Evolutionary conservation across 2,329 filamentous ascomycete genomes (phyloP).

Genomic region (Bipolaris sorokiniana): DNA sequence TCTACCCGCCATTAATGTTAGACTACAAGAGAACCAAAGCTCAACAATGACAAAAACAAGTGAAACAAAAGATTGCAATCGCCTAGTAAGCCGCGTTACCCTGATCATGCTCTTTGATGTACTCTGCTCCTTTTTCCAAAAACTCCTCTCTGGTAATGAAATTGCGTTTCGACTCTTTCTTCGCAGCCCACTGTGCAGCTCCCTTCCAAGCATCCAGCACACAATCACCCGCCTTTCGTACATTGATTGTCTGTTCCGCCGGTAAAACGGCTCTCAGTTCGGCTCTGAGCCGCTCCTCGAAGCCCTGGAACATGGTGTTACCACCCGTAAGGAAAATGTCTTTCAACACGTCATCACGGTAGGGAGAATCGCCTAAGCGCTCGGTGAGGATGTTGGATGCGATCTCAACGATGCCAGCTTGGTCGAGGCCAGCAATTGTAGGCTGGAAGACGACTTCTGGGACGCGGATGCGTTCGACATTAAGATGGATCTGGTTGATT

Average conservation of each 20-base stretch:
- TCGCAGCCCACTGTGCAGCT: conserved; percentile 80
- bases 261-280: conserved; percentile 74
- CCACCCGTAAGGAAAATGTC: conserved; percentile 97
- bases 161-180: conserved; percentile 64
- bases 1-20: not conserved
- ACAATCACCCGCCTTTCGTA: conserved; percentile 77
- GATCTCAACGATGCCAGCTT: conserved; percentile 92
- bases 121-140: conserved; percentile 88
- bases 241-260: conserved; percentile 67
- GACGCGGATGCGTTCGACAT: conserved; percentile 93
- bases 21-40: not conserved
- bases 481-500: conserved; percentile 88
- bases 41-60: not conserved
- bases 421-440: conserved; percentile 87
- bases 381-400: conserved; percentile 87
- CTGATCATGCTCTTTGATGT: conserved; percentile 74
- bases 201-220: conserved; percentile 92
- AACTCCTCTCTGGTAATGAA: conserved; percentile 83
- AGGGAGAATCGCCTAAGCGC: conserved; percentile 65
- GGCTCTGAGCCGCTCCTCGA: conserved; percentile 82
- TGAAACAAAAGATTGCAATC: not conserved
- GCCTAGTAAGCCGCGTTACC: conserved; percentile 47
- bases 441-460: conserved; percentile 94
- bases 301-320: conserved; percentile 82
- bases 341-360: conserved; percentile 73